These are phyloP conservation scores for Xanthoconium purpureum DNA, from an alignment of 768 basidiomycete species.

Conservation along the genomic window DNA sequence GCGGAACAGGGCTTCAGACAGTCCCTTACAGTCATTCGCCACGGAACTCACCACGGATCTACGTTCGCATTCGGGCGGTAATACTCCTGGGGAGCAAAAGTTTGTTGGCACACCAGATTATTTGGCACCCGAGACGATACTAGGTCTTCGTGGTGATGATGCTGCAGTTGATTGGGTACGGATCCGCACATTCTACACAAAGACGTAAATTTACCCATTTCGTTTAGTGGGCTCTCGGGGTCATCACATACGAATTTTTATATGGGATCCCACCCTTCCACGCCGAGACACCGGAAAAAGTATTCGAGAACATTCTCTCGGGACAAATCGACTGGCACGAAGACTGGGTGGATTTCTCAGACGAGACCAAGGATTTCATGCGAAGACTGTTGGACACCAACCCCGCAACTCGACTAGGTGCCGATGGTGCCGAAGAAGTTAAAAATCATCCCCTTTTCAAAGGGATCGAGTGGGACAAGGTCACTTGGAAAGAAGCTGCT, in stretches of 20 bases:
- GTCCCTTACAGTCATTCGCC: constrained; percentile 84
- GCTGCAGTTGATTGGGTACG: constrained; percentile 95
- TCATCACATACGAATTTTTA: constrained; percentile 97
- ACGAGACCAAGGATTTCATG: constrained; percentile 90
- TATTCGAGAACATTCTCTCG: constrained; percentile 97
- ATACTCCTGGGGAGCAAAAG: constrained; percentile 83
- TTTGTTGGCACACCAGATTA: constrained; percentile 99
- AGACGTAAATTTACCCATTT: constrained; percentile 10
- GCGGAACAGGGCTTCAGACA: constrained; percentile 57
- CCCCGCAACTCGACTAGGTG: constrained; percentile 76
- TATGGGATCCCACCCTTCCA: constrained; percentile 98
- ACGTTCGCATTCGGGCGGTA: constrained; percentile 60
- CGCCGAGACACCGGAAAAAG: constrained; percentile 93
- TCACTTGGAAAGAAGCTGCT: constrained; percentile 83
- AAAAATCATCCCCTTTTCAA: constrained; percentile 88
- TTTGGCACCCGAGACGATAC: constrained; percentile 91
- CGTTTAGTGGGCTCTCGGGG: constrained; percentile 92
- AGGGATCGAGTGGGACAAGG: constrained; percentile 90
- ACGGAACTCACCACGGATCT: constrained; percentile 81
- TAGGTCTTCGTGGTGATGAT: constrained; percentile 93
- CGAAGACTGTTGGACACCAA: constrained; percentile 78
- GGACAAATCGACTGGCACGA: constrained; percentile 95
- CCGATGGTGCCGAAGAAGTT: constrained; percentile 86
- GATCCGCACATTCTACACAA: constrained; percentile 16
- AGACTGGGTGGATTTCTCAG: constrained; percentile 82